Evolutionary conservation across 225 moss, liverwort and hornwort genomes (phyloP).

Genomic region (Bryoerythrophyllum caledonicum): DNA sequence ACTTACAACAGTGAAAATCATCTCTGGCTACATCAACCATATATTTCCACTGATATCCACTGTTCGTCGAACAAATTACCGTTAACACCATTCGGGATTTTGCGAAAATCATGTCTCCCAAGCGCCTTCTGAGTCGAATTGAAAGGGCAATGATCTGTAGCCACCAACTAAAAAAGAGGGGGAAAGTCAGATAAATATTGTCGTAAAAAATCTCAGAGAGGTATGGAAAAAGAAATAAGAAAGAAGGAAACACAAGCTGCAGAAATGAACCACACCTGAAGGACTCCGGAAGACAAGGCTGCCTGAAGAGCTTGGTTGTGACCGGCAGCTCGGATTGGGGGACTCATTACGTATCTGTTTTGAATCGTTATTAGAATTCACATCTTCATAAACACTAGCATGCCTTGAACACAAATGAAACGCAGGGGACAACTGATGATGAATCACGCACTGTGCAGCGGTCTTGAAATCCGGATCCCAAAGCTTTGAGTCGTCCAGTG

Average conservation of each 20-base stretch:
- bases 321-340: slow-evolving; percentile 86
- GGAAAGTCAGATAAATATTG: background rate
- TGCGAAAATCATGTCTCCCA: slow-evolving; percentile 84
- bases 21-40: background rate
- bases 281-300: slow-evolving; percentile 78
- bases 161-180: slow-evolving; percentile 66
- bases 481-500: slow-evolving; percentile 82
- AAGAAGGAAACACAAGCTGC: background rate
- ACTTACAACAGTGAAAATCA: too few species aligned
- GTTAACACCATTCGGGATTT: slow-evolving; percentile 94
- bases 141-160: slow-evolving; percentile 95
- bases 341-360: slow-evolving; percentile 94
- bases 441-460: slow-evolving; percentile 80
- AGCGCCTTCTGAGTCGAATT: slow-evolving; percentile 89
- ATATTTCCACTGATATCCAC: background rate
- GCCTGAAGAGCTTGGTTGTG: slow-evolving; percentile 88
- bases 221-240: background rate
- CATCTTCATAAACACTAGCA: slow-evolving; percentile 13
- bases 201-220: background rate
- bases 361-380: slow-evolving; percentile 7
- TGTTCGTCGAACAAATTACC: slow-evolving; percentile 41
- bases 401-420: background rate
- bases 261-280: slow-evolving; percentile 61
- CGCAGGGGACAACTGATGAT: background rate
- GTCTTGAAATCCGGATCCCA: slow-evolving; percentile 91